A percentile compares a stretch with the other conserved stretches of the same genome.
Evolutionary conservation across 371 early-diverging fungal genomes (phyloP).

Genomic region (Saksenaea oblongispora): DNA sequence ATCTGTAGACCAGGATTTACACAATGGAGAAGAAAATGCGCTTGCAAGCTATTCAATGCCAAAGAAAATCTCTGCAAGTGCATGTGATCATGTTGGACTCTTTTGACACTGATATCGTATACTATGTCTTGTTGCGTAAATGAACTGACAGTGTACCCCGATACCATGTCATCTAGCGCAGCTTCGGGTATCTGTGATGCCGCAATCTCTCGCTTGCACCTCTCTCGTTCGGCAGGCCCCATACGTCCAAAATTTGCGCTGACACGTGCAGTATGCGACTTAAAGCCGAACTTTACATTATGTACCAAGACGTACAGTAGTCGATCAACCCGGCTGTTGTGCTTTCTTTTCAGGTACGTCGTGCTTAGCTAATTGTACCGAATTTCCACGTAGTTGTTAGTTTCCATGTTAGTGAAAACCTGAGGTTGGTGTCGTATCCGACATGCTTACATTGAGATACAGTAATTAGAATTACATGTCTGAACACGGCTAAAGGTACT

Average conservation of each 20-base stretch:
- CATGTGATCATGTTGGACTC: background rate
- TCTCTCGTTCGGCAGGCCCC: background rate
- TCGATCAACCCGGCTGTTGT: slow-evolving; percentile 5
- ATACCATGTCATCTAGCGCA: too few species aligned
- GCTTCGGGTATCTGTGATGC: background rate
- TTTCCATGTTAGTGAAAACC: too few species aligned
- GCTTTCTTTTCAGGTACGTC: too few species aligned
- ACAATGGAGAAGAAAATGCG: background rate
- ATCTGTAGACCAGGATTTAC: background rate
- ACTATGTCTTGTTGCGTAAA: too few species aligned
- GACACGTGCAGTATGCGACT: background rate
- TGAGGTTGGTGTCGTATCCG: too few species aligned
- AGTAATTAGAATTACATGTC: too few species aligned
- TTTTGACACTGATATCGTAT: too few species aligned
- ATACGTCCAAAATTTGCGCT: background rate
- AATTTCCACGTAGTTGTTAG: too few species aligned
- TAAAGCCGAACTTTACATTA: background rate
- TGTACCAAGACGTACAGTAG: slow-evolving; percentile 7
- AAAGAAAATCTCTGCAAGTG: background rate
- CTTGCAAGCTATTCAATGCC: background rate
- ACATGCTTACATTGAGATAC: too few species aligned
- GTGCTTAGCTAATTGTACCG: too few species aligned
- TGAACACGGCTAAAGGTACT: too few species aligned
- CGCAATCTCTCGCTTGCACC: background rate
- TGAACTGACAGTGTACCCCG: too few species aligned